Percentiles rank a stretch among this genome's conserved stretches.
Evolutionary conservation across 805 yeast species (phyloP).

Genomic region (Priceomyces carsonii): DNA sequence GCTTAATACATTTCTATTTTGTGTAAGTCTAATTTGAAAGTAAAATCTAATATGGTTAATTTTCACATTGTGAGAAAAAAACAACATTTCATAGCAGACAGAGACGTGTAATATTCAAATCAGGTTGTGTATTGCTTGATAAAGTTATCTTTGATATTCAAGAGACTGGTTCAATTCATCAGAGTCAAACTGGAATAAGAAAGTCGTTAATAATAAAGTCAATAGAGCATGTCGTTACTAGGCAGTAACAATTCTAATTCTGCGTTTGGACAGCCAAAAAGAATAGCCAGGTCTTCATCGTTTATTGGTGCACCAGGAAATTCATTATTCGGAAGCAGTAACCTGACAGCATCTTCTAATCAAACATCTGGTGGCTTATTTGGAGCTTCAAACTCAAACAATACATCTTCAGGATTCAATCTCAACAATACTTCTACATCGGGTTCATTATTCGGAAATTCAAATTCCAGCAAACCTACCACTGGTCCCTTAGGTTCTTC

Average conservation of each 20-base stretch:
- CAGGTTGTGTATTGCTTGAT: too few relatives aligned
- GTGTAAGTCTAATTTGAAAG: too few relatives aligned
- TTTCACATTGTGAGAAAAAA: too few relatives aligned
- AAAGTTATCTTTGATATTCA: background rate
- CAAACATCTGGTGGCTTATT: conserved; percentile 8
- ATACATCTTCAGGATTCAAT: conserved; percentile 3
- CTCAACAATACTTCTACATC: conserved; percentile 5
- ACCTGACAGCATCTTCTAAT: background rate
- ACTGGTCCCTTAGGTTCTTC: conserved; percentile 26
- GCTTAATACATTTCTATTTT: too few relatives aligned
- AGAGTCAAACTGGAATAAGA: too few relatives aligned
- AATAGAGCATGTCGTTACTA: conserved; percentile 9
- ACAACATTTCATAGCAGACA: too few relatives aligned
- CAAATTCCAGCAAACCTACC: conserved; percentile 8
- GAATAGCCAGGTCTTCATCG: conserved; percentile 23
- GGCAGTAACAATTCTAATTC: conserved; percentile 10
- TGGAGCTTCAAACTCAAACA: conserved; percentile 9
- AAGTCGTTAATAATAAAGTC: too few relatives aligned
- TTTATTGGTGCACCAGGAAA: conserved; percentile 15
- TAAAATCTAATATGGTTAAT: too few relatives aligned
- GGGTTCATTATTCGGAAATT: conserved; percentile 14
- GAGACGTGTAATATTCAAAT: too few relatives aligned
- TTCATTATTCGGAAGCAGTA: conserved; percentile 11
- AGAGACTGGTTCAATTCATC: too few relatives aligned
- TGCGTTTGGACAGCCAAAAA: conserved; percentile 21